Base-by-base conservation (phyloP, 139 green algal species). In the Tetradesmus lagerheimii region DNA sequence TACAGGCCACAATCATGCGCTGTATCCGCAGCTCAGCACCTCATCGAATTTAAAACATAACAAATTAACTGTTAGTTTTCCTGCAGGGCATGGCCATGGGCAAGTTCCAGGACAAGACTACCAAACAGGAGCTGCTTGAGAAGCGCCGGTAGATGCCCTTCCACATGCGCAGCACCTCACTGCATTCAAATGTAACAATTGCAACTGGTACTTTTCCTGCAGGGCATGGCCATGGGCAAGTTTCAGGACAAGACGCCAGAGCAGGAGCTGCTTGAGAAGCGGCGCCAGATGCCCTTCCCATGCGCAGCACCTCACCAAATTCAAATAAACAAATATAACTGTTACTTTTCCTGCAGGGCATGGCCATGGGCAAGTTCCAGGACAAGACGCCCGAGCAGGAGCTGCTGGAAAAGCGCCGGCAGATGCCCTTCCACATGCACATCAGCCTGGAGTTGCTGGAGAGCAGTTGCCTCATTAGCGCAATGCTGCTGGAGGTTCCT, bases 91-190 rank as follows among this genome's bases (percentile, higher is more conserved):
- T 97, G 92, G 91, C 90, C 23, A 96, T 96, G 92, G 80, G 89
- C 90, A 94, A 94, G 83, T 96, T 94, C 94, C 94, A 96, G 90
- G 97, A 98, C 81, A 97, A 96, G 91, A 97, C 96, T 5, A 94
- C 96, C 1, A 97, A 99, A 93, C 97, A 99, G 95, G 98, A 99
- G 96, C 97, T 98, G 89, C 89, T 97, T n/a, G 98, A 99, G 95
- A 96, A 98, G 86, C 93, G 97, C 23, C 95, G 98, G 34, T 96
- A 98, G 93, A 99, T 99, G 95, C 98, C 98, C 81, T 99, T 99
- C 96, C 98, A 99, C 95, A 99, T 99, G 97, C 98, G 99, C 95
- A 99, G 99, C 95, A 99, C n/a, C n/a, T n/a, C n/a, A n/a, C n/a
- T n/a, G n/a, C n/a, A n/a, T n/a, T n/a, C n/a, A n/a, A n/a, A n/a